These are phyloP conservation scores for Trichoderma erinaceum DNA, from an alignment of 495 filamentous ascomycete species.

Conservation along the genomic window DNA sequence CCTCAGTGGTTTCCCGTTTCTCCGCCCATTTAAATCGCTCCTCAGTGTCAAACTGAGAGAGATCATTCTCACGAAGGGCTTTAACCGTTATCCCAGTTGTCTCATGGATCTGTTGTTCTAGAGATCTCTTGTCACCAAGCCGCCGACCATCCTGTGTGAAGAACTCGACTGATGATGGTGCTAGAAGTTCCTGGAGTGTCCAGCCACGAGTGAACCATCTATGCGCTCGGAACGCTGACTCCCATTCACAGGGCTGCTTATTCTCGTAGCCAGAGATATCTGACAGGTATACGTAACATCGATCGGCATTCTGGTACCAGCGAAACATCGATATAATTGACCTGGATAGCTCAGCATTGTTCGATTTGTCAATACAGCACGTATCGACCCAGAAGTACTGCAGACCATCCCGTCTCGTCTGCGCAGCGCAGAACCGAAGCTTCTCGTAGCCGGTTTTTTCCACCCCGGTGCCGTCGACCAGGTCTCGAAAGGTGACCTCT, in stretches of 20 bases:
- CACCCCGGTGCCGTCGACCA: constrained; percentile 16
- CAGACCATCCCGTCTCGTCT: constrained; percentile 21
- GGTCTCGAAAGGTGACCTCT: constrained; percentile 27
- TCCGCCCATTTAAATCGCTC: constrained; percentile 33
- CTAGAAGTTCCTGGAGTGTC: constrained; percentile 30
- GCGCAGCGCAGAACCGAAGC: constrained; percentile 24
- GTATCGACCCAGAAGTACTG: constrained; percentile 31
- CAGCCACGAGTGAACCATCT: constrained; percentile 26
- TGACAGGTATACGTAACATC: constrained; percentile 29
- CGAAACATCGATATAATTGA: constrained; percentile 30
- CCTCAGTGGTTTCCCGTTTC: constrained; percentile 24
- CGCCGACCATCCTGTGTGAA: constrained; percentile 23
- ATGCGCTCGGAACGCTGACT: background rate
- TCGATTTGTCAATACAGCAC: constrained; percentile 32
- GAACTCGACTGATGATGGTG: constrained; percentile 29
- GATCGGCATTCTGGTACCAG: constrained; percentile 26
- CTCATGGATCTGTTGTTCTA: constrained; percentile 19
- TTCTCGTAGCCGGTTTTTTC: constrained; percentile 23
- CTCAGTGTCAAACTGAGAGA: constrained; percentile 18
- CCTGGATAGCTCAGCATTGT: constrained; percentile 24
- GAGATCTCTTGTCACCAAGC: constrained; percentile 26
- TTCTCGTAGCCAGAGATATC: constrained; percentile 26
- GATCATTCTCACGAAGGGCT: constrained; percentile 20
- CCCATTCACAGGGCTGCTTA: background rate
- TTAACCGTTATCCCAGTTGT: constrained; percentile 23